Conservation (phyloP, 169 alveolate genomes). For the Pseudocohnilembus persalinus region DNA sequence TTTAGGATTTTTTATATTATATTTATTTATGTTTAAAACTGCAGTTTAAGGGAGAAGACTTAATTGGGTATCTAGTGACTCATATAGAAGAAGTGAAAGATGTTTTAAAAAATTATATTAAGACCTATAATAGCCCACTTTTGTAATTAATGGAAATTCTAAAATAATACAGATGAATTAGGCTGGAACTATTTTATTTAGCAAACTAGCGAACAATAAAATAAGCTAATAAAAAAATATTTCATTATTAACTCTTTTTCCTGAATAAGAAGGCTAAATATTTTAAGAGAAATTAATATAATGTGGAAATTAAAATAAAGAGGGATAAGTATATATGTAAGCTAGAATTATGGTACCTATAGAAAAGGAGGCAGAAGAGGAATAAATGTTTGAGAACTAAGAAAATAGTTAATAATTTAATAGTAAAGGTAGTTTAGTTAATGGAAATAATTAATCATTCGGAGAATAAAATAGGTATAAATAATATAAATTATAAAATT, state of each 20-base stretch:
- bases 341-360: background rate
- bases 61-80: background rate
- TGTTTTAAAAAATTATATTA: too few relatives aligned
- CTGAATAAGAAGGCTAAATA: background rate
- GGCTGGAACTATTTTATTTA: too few relatives aligned
- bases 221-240: too few relatives aligned
- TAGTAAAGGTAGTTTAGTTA: too few relatives aligned
- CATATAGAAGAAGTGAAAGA: background rate
- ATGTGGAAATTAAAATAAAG: background rate
- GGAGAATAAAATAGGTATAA: background rate
- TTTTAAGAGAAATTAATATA: too few relatives aligned
- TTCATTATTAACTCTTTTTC: background rate
- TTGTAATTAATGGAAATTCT: background rate
- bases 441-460: background rate
- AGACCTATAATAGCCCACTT: background rate
- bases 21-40: too few relatives aligned
- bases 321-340: background rate
- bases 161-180: background rate
- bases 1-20: background rate
- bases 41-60: background rate
- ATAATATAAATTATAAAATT: too few relatives aligned
- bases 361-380: background rate
- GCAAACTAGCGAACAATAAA: background rate
- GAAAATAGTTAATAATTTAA: too few relatives aligned
- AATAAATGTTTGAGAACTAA: too few relatives aligned